Base-by-base conservation (phyloP, 139 green algal species). In the Coelastrella sp. region DNA sequence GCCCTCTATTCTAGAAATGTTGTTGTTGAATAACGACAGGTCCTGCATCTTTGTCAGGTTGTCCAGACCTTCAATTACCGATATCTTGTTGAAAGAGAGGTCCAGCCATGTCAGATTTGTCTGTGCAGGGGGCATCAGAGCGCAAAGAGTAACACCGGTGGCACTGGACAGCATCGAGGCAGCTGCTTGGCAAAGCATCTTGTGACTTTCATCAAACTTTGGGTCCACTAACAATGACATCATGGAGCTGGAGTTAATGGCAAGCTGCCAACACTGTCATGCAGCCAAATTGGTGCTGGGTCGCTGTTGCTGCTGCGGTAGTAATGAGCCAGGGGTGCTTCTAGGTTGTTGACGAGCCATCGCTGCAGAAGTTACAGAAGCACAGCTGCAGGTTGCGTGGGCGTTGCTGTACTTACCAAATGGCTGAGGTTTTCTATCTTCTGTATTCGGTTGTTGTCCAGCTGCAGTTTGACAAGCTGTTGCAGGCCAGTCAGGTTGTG, bases 61-160 rank as follows among this genome's bases (percentile, higher is more conserved):
- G 17, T 96, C 93, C 58, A 98, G 92, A 9, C 96, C 96, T 83
- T 96, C 94, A 56, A 98, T 97, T 25, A 93, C 93, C 65, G 63
- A 91, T 63, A 98, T 98, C 19, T 94, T 93, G 89, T 98, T 98
- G 95, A 98, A 98, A 59, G 95, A 97, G 22, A 98, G 92, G 92
- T 98, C 96, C 60, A 98, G 94, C 94, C 95, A 97, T 7, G 93
- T 96, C n/a, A 97, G 87, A 83, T 93, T 94, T 19, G 88, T 93
- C 94, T 96, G 92, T 25, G 17, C 10, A 86, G 81, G 20, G 35
- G 10, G n/a, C 65, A 79, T 56, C 65, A 79, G 14, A 70, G 58
- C 79, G 72, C 79, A 89, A 66, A 59, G 72, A 6, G 72, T n/a
- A 22, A 74, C 57, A 15, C 12, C 80, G 24, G 74, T 24, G 76